phyloP scores from a whole-genome alignment of 176 grass and related monocot species.

The Rhynchospora breviuscula region DNA sequence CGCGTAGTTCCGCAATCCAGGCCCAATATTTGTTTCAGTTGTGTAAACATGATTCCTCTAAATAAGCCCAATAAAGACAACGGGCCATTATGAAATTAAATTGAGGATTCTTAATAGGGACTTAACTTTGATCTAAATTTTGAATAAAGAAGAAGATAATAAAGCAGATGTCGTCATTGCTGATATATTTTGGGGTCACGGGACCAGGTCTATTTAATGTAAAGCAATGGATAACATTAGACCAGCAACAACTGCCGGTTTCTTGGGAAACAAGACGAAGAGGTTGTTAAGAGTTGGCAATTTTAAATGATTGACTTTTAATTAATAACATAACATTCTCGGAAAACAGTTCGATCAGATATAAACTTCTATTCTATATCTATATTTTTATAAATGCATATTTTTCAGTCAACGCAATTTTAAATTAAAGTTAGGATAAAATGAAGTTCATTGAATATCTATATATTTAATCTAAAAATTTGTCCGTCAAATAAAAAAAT shows the following conservation, averaged over 20 bases:
- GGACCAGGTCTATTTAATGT: not conserved
- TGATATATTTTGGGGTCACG: conserved; percentile 16
- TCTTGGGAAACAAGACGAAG: conserved; percentile 8
- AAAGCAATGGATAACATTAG: conserved; percentile 10
- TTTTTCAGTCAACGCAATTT: not conserved
- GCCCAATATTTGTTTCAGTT: not conserved
- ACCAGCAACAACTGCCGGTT: not conserved
- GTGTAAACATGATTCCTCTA: not conserved
- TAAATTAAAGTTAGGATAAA: not conserved
- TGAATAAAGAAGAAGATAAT: not conserved
- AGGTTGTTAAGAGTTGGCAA: too few relatives aligned
- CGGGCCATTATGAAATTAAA: not conserved
- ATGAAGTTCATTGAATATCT: not conserved
- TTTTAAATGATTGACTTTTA: too few relatives aligned
- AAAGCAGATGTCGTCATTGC: conserved; percentile 3
- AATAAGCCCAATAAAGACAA: not conserved
- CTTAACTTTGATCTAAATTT: not conserved
- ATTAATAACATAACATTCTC: too few relatives aligned
- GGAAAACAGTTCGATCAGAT: not conserved
- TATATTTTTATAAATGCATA: not conserved
- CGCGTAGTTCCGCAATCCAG: too few relatives aligned
- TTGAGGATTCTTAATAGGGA: too few relatives aligned
- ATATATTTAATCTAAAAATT: not conserved
- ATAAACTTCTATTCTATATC: not conserved
- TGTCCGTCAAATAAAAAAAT: not conserved